Base-by-base conservation (phyloP, 2,329 filamentous ascomycete species). In the Pestalotiopsis sp. region DNA sequence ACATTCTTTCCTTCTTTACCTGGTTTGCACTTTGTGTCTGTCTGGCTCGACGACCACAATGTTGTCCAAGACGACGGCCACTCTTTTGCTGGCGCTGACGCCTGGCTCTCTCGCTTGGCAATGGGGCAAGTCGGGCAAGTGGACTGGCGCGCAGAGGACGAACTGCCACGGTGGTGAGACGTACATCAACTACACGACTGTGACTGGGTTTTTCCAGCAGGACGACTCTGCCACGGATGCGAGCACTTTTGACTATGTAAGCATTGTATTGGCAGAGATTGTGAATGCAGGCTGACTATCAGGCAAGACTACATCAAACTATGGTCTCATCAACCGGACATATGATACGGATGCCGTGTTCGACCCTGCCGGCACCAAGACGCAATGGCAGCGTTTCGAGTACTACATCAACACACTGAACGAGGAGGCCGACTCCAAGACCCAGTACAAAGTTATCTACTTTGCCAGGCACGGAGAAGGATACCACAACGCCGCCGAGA, bases 381-480 rank as follows among this genome's bases (percentile, higher is more conserved):
- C 87, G 0, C 88, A 88, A 76, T 93, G 91, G 91, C 81, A 90
- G 77, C 85, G 87, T n/a, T 91, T 93, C 68, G 81, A 82, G 57
- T 77, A 85, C 69, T 89, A 90, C 73, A 84, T 93, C 36, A 74
- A 82, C 23, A 79, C 82, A 27, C 77, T 93, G 49, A 91, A 91
- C 79, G 73, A 76, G 3, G 76, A 83, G 4, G 71, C 72, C 13
- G 79, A 79, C n/a, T 76, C 78, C 11, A 83, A 82, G 63, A 84
- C 85, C 14, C 80, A 83, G 38, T 93, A 92, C 81, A 91, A 91
- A 74, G 83, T 94, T 11, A 76, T 93, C 38, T 90, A 90, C 78
- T 83, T 92, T 77, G 91, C 88, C 3, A 88, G 92, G 52, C 92
- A 93, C 75, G 92, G 91, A 25, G 86, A 93, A 78, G 91, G 91